Evolutionary conservation across 2,329 filamentous ascomycete genomes (phyloP), one percentile per base, ranked within the genome.

Genomic region (Zymoseptoria tritici): DNA sequence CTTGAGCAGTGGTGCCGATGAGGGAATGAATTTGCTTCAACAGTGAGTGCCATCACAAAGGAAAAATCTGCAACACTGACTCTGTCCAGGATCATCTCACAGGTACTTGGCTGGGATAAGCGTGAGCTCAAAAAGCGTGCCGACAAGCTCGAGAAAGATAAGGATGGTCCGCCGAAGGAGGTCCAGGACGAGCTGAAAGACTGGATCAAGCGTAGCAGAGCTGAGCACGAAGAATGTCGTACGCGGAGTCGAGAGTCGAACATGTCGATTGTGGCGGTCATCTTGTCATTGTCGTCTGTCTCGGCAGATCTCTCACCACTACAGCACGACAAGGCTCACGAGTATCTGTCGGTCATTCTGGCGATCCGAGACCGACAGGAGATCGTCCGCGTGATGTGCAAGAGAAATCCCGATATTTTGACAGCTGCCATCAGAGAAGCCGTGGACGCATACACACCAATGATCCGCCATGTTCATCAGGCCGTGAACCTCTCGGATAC

Each of bases 21-120:
- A 91, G 65, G 89, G 89, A 53, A 90, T 90, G 87, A 94, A 92
- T 70, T 72, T 93, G 8, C 73, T 94, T 64, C 89, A 93, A 73
- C 79, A 81, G 75, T 79, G 68, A 31, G 73, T 66, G 8, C 1
- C 49, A 9, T 2, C 3, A 16, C 21, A 3, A 22, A 46, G 19
- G 24, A n/a, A 24, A 31, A 46, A 26, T 29, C 26, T 7, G 50
- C 11, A 9, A n/a, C 9, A 20, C 60, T 64, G 56, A 61, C 31
- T 19, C 19, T 16, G 7, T 19, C 2, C 54, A 87, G 86, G 51
- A 91, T 94, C 63, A 85, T 93, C 21, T 88, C 85, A 0, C 82
- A 88, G 3, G 85, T 91, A 0, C 74, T 92, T 9, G 81, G 83
- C 4, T 91, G 87, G 86, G 90, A 94, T 67, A 83, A 83, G 5